Base-by-base conservation (phyloP, 495 filamentous ascomycete species). In the Chlorociboria aeruginascens region DNA sequence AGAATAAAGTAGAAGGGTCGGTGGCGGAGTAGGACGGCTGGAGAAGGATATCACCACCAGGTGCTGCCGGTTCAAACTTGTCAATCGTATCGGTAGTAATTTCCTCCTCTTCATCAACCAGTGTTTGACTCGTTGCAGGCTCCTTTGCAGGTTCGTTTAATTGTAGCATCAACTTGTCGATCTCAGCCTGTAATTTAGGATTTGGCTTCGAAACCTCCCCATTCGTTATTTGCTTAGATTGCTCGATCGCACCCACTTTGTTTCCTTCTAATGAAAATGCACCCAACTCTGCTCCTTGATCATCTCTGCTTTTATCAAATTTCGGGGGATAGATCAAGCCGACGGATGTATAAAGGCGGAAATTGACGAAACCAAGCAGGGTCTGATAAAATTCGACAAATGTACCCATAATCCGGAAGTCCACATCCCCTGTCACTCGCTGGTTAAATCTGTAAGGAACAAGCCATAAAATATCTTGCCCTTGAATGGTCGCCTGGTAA, bases 381-480 rank as follows among this genome's bases (percentile, higher is more conserved):
- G 92, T 97, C 43, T 89, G 92, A 71, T 98, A 98, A 66, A 98
- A 97, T 57, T 98, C 89, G 43, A 98, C 85, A 61, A 98, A 98
- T 2, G 93, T 98, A 36, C 85, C 88, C 92, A 98, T 98, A 62
- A 98, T 96, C 56, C 93, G 74, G 70, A 95, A 97, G 65, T 98
- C 92, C 40, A 98, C 81, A 65, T 97, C 92, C 11, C 81, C 85
- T 20, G 89, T 88, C 30, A 95, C 79, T 50, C 83, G 70, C 68
- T 96, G 93, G 54, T 95, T 94, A 66, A 98, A 98, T 53, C 84
- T 82, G 69, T 98, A 97, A 1, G 92, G 92, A 3, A 95, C 92
- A 14, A 98, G 71, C 92, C 92, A 98, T 61, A 98, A 70, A 43
- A 97, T 82, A 56, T 98, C 92, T 65, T 97, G 90, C n/a, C 90